phyloP scores from a whole-genome alignment of 2,329 filamentous ascomycete species.

The Ophiocordyceps polyrhachis-furcata region DNA sequence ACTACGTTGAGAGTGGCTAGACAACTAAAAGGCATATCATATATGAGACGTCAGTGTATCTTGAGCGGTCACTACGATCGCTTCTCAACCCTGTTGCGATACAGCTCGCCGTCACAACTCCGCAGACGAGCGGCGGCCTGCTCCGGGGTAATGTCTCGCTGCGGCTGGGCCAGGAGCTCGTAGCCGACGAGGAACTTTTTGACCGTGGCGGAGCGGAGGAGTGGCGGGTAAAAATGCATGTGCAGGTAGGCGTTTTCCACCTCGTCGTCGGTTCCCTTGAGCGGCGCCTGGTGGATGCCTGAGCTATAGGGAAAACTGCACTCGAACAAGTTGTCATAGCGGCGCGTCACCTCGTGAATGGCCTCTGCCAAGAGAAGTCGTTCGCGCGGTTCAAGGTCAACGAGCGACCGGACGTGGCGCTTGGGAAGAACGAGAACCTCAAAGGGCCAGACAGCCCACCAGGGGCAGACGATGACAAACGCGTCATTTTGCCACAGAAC shows the following conservation, averaged over 20 bases:
- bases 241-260: constrained; percentile 81
- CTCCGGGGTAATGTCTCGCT: constrained; percentile 93
- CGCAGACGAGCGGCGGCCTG: constrained; percentile 69
- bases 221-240: constrained; percentile 92
- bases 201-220: constrained; percentile 81
- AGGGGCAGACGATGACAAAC: constrained; percentile 81
- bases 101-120: constrained; percentile 62
- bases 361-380: constrained; percentile 59
- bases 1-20: constrained; percentile 38
- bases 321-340: constrained; percentile 95
- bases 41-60: neutral
- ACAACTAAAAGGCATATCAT: neutral
- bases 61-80: neutral
- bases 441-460: constrained; percentile 97
- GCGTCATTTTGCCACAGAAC: constrained; percentile 73
- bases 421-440: constrained; percentile 82
- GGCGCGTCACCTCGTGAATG: constrained; percentile 69
- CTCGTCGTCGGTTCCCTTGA: constrained; percentile 66
- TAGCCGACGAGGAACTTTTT: constrained; percentile 94
- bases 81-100: constrained; percentile 39
- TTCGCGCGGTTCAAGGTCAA: constrained; percentile 61
- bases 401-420: constrained; percentile 63
- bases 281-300: constrained; percentile 85
- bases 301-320: constrained; percentile 95
- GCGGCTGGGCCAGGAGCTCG: constrained; percentile 93